Evolutionary conservation across 805 yeast genomes (phyloP).

Genomic region (Deakozyma indianensis): DNA sequence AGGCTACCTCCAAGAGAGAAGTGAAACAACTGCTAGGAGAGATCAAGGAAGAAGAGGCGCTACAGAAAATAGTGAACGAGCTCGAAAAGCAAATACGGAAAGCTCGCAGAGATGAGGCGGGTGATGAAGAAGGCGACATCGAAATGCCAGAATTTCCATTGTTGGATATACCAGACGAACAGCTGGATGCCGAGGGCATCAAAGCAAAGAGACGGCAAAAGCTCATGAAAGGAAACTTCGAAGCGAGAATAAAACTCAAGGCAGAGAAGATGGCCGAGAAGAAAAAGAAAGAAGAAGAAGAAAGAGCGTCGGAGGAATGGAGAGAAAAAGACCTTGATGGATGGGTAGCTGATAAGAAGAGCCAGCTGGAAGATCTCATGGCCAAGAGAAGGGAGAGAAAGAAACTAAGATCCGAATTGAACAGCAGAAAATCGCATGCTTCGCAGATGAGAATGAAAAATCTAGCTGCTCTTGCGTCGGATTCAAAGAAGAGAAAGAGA

Average conservation of each 20-base stretch:
- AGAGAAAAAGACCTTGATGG: conserved; percentile 55
- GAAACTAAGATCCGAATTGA: conserved; percentile 60
- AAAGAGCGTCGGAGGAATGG: conserved; percentile 60
- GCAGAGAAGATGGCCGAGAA: conserved; percentile 61
- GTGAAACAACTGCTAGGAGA: conserved; percentile 38
- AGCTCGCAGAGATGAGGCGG: conserved; percentile 36
- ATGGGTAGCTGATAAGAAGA: conserved; percentile 67
- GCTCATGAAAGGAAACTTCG: conserved; percentile 71
- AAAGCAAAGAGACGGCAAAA: conserved; percentile 80
- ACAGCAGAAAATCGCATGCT: conserved; percentile 79
- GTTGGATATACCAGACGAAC: conserved; percentile 72
- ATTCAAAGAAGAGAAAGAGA: conserved; percentile 20
- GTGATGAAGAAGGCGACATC: conserved; percentile 27
- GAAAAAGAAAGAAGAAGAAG: conserved; percentile 43
- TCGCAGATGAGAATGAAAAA: conserved; percentile 88
- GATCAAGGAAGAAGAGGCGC: conserved; percentile 66
- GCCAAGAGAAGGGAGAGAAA: conserved; percentile 49
- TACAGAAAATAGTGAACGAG: conserved; percentile 47
- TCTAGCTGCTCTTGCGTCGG: conserved; percentile 74
- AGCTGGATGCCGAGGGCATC: conserved; percentile 62
- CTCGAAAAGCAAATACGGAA: conserved; percentile 46
- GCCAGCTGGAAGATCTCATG: conserved; percentile 44
- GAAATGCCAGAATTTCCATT: conserved; percentile 53
- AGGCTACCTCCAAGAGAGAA: conserved; percentile 32
- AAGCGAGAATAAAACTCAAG: conserved; percentile 72